A percentile compares a stretch with the other conserved stretches of the same genome.
Evolutionary conservation across 441 rosid genomes (phyloP).

Genomic region (Arabidopsis lyrata): DNA sequence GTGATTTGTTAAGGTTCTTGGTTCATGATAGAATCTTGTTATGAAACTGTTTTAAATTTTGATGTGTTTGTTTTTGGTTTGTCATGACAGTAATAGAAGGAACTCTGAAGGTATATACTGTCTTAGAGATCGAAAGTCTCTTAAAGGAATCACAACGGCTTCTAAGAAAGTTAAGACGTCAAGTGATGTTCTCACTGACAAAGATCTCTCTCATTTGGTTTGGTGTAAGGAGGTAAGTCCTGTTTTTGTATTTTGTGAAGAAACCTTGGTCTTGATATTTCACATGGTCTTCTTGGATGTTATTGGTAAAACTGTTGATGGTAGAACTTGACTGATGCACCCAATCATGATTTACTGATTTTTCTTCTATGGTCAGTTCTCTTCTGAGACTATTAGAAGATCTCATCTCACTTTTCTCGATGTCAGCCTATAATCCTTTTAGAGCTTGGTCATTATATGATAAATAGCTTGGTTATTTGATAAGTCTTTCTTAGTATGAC

Average conservation of each 20-base stretch:
- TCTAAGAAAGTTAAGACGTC: slow-evolving; percentile 61
- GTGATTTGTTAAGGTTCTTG: slow-evolving; percentile 2
- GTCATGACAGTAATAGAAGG: slow-evolving; percentile 44
- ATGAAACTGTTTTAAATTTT: slow-evolving; percentile 10
- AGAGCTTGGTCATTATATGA: slow-evolving; percentile 6
- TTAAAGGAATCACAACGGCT: slow-evolving; percentile 53
- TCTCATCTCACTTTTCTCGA: neutral
- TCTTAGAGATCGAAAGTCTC: slow-evolving; percentile 58
- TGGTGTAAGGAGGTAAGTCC: slow-evolving; percentile 92
- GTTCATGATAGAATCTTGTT: neutral
- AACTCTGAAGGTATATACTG: slow-evolving; percentile 51
- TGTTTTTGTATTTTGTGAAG: neutral
- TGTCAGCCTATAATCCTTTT: neutral
- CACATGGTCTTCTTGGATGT: neutral
- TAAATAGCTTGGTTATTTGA: neutral
- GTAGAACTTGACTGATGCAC: neutral
- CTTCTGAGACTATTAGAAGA: slow-evolving; percentile 7
- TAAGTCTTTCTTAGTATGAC: neutral
- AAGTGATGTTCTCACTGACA: slow-evolving; percentile 57
- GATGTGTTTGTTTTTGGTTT: slow-evolving; percentile 1
- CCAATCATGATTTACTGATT: neutral
- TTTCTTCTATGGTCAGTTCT: slow-evolving; percentile 50
- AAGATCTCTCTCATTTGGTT: slow-evolving; percentile 71
- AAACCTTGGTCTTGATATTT: neutral
- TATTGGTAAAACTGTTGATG: neutral